phyloP scores from a whole-genome alignment of 495 filamentous ascomycete species.

The Stereocaulon alpinum region DNA sequence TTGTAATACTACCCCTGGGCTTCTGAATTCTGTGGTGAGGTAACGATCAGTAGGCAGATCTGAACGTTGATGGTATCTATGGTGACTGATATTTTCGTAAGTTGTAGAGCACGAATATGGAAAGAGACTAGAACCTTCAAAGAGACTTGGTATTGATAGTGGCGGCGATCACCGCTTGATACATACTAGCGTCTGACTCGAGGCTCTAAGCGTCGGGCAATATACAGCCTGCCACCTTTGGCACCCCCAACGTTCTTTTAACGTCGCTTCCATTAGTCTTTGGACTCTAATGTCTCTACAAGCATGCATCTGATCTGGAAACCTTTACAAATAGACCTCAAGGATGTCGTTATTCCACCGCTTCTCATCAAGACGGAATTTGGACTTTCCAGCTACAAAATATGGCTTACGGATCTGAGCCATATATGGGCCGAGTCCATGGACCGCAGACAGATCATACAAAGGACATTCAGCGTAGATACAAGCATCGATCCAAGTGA shows the following conservation, averaged over 20 bases:
- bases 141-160: not conserved
- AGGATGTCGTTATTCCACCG: slow-evolving; percentile 30
- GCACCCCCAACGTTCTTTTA: too few species aligned
- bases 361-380: slow-evolving; percentile 46
- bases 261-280: not conserved
- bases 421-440: slow-evolving; percentile 74
- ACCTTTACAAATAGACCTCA: slow-evolving; percentile 23
- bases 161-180: too few species aligned
- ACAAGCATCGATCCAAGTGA: slow-evolving; percentile 83
- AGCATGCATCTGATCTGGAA: slow-evolving; percentile 35
- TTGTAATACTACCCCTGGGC: not conserved
- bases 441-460: slow-evolving; percentile 49
- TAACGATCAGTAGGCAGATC: not conserved
- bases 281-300: not conserved
- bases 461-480: slow-evolving; percentile 51
- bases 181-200: not conserved
- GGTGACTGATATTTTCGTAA: not conserved
- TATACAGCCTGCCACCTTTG: not conserved
- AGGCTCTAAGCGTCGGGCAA: not conserved
- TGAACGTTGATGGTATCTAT: too few species aligned
- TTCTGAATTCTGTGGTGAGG: not conserved
- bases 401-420: slow-evolving; percentile 76
- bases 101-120: not conserved
- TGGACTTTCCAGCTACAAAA: slow-evolving; percentile 48
- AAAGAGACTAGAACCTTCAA: not conserved